Evolutionary conservation across 148 eudicot species (phyloP), one percentile per base, ranked within the genome.

Genomic region (Diospyros lotus): DNA sequence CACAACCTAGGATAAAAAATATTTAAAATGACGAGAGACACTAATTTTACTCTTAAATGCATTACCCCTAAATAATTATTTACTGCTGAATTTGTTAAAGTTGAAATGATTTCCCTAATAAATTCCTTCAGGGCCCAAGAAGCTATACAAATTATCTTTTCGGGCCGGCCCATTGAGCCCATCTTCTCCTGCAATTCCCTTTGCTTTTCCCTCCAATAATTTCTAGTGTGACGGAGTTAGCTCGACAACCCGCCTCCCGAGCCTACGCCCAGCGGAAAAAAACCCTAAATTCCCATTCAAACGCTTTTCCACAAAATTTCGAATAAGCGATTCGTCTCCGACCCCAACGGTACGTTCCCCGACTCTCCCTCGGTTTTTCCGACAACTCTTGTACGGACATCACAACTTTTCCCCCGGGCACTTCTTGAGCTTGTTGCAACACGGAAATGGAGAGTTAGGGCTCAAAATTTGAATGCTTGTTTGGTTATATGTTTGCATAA

Each of bases 261-360:
- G 71, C 10, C 59, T n/a, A 40, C n/a, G 8, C 44, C 17, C 38
- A 28, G 28, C 28, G 72, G 5, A 53, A 38, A 38, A 68, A 53
- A 69, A 69, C 72, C 72, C 72, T 69, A 69, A 69, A 12, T 53
- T 40, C 58, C 44, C 2, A 46, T 18, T 69, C 58, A 39, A 53
- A 9, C 5, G 59, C 59, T 69, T 69, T 38, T 10, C 3, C 56
- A 52, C 56, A 52, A 38, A 17, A 28, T 4, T 53, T 4, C 45
- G 42, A 13, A n/a, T 39, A 7, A 38, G 17, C 59, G 59, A 69
- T 6, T 53, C 59, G 41, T 2, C 58, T 68, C 42, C 58, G n/a
- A 6, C 10, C 58, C 56, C 38, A 68, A 69, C 17, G 72, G 72
- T 69, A 69, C 59, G 72, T 69, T 69, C 45, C 56, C 59, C 39